Evolutionary conservation across 768 basidiomycete genomes (phyloP).

Genomic region (Boletus subparvulus): DNA sequence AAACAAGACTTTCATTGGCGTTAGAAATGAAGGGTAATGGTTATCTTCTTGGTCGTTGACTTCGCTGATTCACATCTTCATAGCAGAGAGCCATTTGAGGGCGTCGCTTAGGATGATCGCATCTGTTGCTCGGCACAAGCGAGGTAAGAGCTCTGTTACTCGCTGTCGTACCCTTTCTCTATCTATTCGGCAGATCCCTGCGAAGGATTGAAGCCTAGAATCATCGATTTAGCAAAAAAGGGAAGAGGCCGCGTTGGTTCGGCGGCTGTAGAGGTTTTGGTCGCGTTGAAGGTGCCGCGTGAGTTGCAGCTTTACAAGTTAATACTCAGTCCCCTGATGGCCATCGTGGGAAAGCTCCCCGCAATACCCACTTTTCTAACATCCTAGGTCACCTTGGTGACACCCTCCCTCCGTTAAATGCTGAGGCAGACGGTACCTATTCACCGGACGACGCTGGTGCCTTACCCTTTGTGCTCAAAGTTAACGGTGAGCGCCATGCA

Average conservation of each 20-base stretch:
- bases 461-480: neutral
- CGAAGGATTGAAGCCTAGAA: neutral
- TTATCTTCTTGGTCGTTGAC: neutral
- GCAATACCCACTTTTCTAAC: neutral
- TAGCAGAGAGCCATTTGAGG: conserved; percentile 1
- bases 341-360: neutral
- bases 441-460: neutral
- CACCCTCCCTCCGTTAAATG: conserved; percentile 3
- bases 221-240: neutral
- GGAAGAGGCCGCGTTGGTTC: neutral
- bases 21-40: conserved; percentile 4
- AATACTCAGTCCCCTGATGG: neutral
- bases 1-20: neutral
- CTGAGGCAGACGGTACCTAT: neutral
- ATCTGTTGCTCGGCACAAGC: neutral
- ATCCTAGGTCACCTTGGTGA: conserved; percentile 2
- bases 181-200: neutral
- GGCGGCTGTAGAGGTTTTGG: conserved; percentile 5
- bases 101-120: conserved; percentile 2
- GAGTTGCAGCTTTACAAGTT: neutral
- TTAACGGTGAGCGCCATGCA: neutral
- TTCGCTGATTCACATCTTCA: neutral
- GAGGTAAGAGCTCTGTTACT: neutral
- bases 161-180: neutral
- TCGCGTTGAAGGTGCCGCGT: neutral